Evolutionary conservation across 106 monocot species (phyloP).

Genomic region (Chionographis japonica): DNA sequence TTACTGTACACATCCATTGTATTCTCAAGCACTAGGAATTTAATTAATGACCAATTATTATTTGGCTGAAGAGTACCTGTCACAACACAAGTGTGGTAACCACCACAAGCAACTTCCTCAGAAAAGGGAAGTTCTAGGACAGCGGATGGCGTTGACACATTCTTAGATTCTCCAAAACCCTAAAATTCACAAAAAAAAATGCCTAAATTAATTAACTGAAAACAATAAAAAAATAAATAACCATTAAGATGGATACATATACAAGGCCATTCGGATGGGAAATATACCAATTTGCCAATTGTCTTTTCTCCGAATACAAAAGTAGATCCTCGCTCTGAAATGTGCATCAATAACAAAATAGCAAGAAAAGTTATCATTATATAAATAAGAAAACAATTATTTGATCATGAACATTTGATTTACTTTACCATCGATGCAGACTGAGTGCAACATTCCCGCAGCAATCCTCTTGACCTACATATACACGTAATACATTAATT

Average conservation of each 20-base stretch:
- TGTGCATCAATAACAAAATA: neutral
- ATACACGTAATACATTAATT: constrained; percentile 8
- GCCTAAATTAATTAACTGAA: constrained; percentile 2
- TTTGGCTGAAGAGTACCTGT: constrained; percentile 49
- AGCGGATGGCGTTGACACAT: constrained; percentile 43
- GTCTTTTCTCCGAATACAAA: constrained; percentile 82
- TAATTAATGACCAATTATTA: too few species aligned
- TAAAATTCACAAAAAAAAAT: constrained; percentile 16
- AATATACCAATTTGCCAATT: constrained; percentile 47
- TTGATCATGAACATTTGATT: neutral
- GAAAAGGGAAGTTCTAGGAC: constrained; percentile 66
- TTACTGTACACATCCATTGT: too few species aligned
- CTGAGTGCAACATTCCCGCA: constrained; percentile 91
- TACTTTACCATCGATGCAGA: constrained; percentile 81
- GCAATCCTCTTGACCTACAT: constrained; percentile 71
- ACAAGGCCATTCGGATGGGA: neutral
- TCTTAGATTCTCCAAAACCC: constrained; percentile 63
- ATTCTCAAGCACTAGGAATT: too few species aligned
- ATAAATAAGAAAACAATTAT: neutral
- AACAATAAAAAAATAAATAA: neutral
- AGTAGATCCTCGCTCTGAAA: constrained; percentile 69
- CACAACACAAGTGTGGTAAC: constrained; percentile 90
- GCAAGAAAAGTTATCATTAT: constrained; percentile 1
- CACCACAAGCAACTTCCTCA: constrained; percentile 88
- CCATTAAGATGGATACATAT: neutral